These are phyloP conservation scores for Penicillium coffeae DNA, from an alignment of 495 filamentous ascomycete species.

Conservation along the genomic window DNA sequence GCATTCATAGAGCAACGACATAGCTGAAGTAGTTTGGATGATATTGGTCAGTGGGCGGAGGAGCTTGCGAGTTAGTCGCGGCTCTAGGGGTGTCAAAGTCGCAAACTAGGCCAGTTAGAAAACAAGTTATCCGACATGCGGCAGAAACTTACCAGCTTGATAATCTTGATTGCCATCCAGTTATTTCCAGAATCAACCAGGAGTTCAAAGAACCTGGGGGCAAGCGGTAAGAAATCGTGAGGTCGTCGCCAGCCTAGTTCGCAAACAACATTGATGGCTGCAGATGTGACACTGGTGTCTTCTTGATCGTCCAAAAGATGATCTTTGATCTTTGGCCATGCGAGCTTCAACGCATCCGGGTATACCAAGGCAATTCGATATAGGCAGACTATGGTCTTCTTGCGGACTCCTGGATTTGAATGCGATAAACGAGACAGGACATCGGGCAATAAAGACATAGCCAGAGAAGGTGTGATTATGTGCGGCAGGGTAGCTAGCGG, in stretches of 20 bases:
- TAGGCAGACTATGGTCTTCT: slow-evolving; percentile 91
- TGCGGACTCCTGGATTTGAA: slow-evolving; percentile 75
- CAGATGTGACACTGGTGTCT: slow-evolving; percentile 89
- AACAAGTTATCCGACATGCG: neutral
- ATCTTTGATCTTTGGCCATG: slow-evolving; percentile 96
- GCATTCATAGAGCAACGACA: slow-evolving; percentile 96
- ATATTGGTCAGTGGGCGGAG: slow-evolving; percentile 89
- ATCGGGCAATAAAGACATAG: slow-evolving; percentile 82
- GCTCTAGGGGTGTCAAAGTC: slow-evolving; percentile 88
- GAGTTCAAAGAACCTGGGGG: slow-evolving; percentile 86
- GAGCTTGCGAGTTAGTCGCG: slow-evolving; percentile 86
- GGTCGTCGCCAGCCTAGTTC: slow-evolving; percentile 93
- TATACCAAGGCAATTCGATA: slow-evolving; percentile 92
- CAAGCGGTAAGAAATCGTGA: slow-evolving; percentile 87
- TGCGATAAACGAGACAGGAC: slow-evolving; percentile 82
- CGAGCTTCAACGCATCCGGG: slow-evolving; percentile 83
- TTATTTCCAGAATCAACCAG: slow-evolving; percentile 93
- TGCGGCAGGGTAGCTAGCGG: slow-evolving; percentile 86
- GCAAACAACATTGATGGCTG: slow-evolving; percentile 94
- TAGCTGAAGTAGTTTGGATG: slow-evolving; percentile 89
- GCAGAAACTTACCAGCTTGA: slow-evolving; percentile 63
- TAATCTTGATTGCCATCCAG: slow-evolving; percentile 99
- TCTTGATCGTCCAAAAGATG: slow-evolving; percentile 85
- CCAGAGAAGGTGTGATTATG: slow-evolving; percentile 84
- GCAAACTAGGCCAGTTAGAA: slow-evolving; percentile 65